A percentile compares a stretch with the other conserved stretches of the same genome.
These are phyloP conservation scores for Flagelloscypha sp. DNA, from an alignment of 768 basidiomycete species.

Conservation along the genomic window DNA sequence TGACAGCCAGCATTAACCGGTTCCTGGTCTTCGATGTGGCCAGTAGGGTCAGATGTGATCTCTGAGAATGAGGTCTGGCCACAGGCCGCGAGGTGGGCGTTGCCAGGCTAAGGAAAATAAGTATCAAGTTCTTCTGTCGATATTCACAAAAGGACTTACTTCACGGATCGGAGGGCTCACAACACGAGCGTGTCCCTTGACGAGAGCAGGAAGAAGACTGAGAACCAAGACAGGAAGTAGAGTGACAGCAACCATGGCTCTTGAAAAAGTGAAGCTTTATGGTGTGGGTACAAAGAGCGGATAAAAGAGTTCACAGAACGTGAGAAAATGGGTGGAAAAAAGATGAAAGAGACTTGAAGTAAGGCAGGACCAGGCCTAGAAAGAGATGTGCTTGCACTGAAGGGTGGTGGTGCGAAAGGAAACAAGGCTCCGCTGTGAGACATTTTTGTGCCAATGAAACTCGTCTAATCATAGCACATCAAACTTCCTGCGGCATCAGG, in stretches of 20 bases:
- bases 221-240: constrained; percentile 9
- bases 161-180: constrained; percentile 9
- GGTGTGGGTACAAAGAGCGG: too few species aligned
- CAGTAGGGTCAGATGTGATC: constrained; percentile 8
- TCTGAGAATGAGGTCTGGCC: constrained; percentile 10
- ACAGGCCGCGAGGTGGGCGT: constrained; percentile 5
- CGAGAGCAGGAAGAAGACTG: constrained; percentile 8
- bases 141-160: constrained; percentile 1
- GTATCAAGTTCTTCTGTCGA: neutral
- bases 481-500: too few species aligned
- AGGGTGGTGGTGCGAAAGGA: too few species aligned
- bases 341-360: too few species aligned
- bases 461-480: too few species aligned
- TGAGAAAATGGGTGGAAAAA: too few species aligned
- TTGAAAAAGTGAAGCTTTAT: too few species aligned
- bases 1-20: constrained; percentile 12
- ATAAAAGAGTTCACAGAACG: too few species aligned
- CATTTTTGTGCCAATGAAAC: too few species aligned
- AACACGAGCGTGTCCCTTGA: constrained; percentile 7
- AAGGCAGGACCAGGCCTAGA: too few species aligned
- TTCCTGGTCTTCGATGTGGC: constrained; percentile 14
- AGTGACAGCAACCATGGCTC: constrained; percentile 3
- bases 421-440: too few species aligned
- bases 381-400: too few species aligned
- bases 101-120: constrained; percentile 8